Evolutionary conservation across 2,329 filamentous ascomycete species (phyloP).

Genomic region (Mycogone perniciosa): DNA sequence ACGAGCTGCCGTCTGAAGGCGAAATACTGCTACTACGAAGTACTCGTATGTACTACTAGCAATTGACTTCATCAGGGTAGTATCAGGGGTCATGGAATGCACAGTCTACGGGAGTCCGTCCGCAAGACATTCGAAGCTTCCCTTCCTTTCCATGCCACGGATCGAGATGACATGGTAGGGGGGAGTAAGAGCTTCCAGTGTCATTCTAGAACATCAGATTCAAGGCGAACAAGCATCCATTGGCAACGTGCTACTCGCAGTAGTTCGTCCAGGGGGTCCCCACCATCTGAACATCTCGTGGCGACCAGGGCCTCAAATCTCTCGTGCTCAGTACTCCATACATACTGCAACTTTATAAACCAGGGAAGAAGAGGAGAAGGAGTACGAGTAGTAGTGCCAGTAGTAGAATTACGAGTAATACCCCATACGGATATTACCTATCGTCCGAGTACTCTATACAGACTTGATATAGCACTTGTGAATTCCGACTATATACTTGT

Average conservation of each 20-base stretch:
- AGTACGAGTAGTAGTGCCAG: no score
- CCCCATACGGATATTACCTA: no score
- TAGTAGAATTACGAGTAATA: no score
- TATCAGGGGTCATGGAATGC: background rate
- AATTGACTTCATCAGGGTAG: background rate
- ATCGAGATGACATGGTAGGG: background rate
- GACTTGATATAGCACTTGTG: no score
- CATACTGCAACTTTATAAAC: no score
- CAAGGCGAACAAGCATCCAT: slow-evolving; percentile 1
- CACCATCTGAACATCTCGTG: background rate
- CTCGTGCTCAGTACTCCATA: background rate
- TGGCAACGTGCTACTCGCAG: slow-evolving; percentile 13
- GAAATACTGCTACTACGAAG: no score
- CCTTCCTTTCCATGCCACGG: background rate
- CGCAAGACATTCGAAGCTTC: background rate
- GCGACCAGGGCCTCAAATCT: background rate
- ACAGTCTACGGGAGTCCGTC: background rate
- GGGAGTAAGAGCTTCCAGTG: slow-evolving; percentile 3
- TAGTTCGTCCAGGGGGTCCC: slow-evolving; percentile 9
- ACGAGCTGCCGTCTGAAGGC: no score
- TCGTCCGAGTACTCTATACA: no score
- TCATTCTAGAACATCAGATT: slow-evolving; percentile 12
- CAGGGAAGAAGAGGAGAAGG: no score
- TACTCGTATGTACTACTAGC: background rate
- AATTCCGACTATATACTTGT: no score